Evolutionary conservation across 106 monocot species (phyloP).

Genomic region (Allium sativum): DNA sequence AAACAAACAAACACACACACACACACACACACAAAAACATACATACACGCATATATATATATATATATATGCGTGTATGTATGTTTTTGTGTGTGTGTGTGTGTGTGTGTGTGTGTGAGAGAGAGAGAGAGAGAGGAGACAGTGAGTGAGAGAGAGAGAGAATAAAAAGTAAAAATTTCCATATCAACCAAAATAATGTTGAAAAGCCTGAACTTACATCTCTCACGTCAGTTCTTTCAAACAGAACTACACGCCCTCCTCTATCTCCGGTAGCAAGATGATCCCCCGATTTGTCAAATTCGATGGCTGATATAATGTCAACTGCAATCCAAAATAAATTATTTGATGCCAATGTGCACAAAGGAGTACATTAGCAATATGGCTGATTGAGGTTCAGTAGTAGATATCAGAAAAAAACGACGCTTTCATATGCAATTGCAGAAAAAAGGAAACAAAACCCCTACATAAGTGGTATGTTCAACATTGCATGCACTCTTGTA

Average conservation of each 20-base stretch:
- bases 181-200: not conserved
- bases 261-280: slow-evolving; percentile 91
- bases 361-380: not conserved
- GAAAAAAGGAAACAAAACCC: no score
- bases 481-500: no score
- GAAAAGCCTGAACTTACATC: slow-evolving; percentile 29
- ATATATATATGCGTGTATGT: no score
- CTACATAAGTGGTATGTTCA: no score
- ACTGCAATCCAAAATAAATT: slow-evolving; percentile 21
- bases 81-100: no score
- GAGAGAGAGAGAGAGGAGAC: not conserved
- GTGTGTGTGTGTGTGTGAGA: no score
- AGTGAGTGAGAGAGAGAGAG: not conserved
- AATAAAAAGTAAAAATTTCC: not conserved
- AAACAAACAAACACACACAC: no score
- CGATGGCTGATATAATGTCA: slow-evolving; percentile 84
- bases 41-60: no score
- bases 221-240: slow-evolving; percentile 69
- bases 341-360: not conserved
- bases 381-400: no score
- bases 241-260: slow-evolving; percentile 86
- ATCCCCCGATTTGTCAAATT: slow-evolving; percentile 78
- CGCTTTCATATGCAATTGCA: no score
- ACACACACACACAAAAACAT: no score
- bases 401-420: no score